These are phyloP conservation scores for Discostella pseudostelligera DNA, from an alignment of 108 stramenopile genomes.

Conservation along the genomic window DNA sequence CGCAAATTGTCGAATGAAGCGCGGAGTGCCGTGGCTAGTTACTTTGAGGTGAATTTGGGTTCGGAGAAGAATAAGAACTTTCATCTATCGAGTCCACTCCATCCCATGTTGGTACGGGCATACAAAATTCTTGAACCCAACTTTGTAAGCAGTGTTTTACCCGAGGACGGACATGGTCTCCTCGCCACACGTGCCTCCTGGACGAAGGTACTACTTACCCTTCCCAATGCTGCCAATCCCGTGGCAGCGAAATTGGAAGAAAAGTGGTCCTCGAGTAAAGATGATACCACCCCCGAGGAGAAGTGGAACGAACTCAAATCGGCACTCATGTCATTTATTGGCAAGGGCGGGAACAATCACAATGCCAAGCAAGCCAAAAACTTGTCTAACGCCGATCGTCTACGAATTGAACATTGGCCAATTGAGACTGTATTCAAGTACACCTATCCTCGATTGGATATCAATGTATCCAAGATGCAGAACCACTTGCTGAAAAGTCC, in stretches of 20 bases:
- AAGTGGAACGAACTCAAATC: conserved; percentile 85
- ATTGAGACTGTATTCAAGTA: conserved; percentile 89
- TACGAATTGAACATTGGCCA: conserved; percentile 81
- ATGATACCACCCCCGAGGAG: conserved; percentile 49
- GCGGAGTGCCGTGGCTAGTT: conserved; percentile 91
- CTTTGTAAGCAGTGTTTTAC: conserved; percentile 83
- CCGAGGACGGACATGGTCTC: conserved; percentile 80
- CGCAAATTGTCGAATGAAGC: conserved; percentile 90
- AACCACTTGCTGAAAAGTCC: conserved; percentile 99
- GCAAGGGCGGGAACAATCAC: conserved; percentile 18
- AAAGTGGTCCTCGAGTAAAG: conserved; percentile 57
- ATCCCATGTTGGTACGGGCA: conserved; percentile 90
- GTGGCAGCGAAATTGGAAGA: conserved; percentile 53
- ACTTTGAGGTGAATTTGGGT: conserved; percentile 88
- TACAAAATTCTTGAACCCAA: conserved; percentile 87
- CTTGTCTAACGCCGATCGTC: conserved; percentile 53
- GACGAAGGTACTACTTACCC: conserved; percentile 77
- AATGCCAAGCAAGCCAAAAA: conserved; percentile 48
- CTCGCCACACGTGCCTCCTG: conserved; percentile 78
- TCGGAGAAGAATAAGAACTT: conserved; percentile 74
- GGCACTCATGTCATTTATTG: conserved; percentile 53
- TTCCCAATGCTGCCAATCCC: conserved; percentile 72
- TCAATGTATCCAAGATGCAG: conserved; percentile 97
- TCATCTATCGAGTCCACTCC: conserved; percentile 65
- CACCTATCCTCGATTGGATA: conserved; percentile 97